phyloP scores from a whole-genome alignment of 1,284 basidiomycete species.

The Ustilago tritici region DNA sequence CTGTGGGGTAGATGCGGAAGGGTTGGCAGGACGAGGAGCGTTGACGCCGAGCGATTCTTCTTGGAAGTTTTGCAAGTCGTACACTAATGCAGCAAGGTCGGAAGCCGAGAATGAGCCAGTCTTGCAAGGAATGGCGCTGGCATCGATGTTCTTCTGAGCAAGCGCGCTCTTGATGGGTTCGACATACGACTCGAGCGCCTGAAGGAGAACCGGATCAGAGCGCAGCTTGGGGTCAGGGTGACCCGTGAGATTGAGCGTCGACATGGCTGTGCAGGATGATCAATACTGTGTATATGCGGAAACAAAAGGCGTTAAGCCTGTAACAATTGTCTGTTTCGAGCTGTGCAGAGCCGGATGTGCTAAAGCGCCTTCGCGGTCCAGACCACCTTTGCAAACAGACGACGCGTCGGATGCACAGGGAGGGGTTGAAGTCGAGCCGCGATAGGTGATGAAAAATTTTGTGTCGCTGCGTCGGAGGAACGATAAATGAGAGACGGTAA shows the following conservation, averaged over 20 bases:
- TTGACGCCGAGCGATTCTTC: slow-evolving; percentile 59
- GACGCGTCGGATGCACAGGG: slow-evolving; percentile 5
- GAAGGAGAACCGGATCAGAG: slow-evolving; percentile 40
- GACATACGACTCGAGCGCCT: slow-evolving; percentile 49
- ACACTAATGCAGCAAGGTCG: slow-evolving; percentile 45
- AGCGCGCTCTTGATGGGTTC: slow-evolving; percentile 48
- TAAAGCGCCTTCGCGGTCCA: slow-evolving; percentile 3
- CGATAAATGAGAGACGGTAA: neutral
- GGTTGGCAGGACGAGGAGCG: slow-evolving; percentile 51
- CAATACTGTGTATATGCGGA: neutral
- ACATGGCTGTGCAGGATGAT: slow-evolving; percentile 17
- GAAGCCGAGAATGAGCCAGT: slow-evolving; percentile 35
- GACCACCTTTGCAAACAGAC: neutral
- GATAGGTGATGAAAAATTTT: neutral
- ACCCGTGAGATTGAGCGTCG: slow-evolving; percentile 56
- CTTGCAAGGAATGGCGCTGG: slow-evolving; percentile 27
- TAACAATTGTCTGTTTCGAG: neutral
- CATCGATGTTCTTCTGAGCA: slow-evolving; percentile 17
- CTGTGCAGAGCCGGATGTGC: neutral
- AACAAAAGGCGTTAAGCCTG: neutral
- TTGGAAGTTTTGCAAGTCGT: slow-evolving; percentile 60
- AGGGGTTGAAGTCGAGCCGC: neutral
- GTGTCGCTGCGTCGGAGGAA: neutral
- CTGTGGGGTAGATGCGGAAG: slow-evolving; percentile 29
- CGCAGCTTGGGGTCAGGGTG: slow-evolving; percentile 47